These are phyloP conservation scores for Pleoardoris graminearum DNA, from an alignment of 2,329 filamentous ascomycete genomes.

Conservation along the genomic window DNA sequence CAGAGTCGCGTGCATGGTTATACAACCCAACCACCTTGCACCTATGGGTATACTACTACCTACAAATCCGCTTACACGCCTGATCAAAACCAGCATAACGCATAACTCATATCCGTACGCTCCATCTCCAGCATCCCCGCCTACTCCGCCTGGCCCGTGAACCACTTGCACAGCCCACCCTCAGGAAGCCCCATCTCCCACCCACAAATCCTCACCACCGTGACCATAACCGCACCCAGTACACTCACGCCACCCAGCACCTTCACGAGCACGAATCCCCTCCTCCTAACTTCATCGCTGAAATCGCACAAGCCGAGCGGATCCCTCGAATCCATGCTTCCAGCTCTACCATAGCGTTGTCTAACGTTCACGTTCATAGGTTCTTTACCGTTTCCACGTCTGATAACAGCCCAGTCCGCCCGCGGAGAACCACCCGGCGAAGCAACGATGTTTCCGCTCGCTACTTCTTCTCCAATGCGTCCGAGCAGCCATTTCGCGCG, in stretches of 20 bases:
- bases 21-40: no score
- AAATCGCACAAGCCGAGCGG: conserved; percentile 77
- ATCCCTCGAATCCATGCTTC: conserved; percentile 63
- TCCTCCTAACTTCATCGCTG: conserved; percentile 65
- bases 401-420: conserved; percentile 42
- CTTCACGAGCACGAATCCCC: conserved; percentile 70
- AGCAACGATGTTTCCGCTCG: conserved; percentile 34
- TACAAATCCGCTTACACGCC: not conserved
- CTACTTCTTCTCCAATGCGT: conserved; percentile 68
- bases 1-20: not conserved
- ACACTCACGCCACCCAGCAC: conserved; percentile 74
- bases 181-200: conserved; percentile 34
- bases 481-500: conserved; percentile 70
- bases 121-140: not conserved
- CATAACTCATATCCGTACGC: not conserved
- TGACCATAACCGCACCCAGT: conserved; percentile 69
- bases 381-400: conserved; percentile 31
- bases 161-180: conserved; percentile 33
- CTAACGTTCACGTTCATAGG: conserved; percentile 30
- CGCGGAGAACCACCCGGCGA: conserved; percentile 28
- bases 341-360: conserved; percentile 26
- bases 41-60: not conserved
- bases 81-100: not conserved
- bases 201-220: conserved; percentile 44
- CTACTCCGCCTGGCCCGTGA: conserved; percentile 19